Evolutionary conservation across 345 rosid genomes (phyloP), one percentile per base, ranked within the genome.

Genomic region (Acer campestre): DNA sequence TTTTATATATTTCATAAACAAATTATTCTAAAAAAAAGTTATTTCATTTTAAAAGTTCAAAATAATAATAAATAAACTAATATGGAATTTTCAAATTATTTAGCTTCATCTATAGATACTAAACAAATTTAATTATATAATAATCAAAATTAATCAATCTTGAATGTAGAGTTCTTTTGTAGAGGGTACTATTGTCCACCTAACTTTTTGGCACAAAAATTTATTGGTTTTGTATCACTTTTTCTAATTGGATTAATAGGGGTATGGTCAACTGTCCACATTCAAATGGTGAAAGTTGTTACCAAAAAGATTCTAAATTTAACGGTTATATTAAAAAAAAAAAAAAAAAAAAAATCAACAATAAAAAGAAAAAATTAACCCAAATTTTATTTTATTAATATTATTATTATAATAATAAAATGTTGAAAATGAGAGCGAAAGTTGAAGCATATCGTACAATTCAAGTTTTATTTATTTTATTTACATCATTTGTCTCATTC

Each of bases 341-440:
- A 7, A 8, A 6, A 58, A 8, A 7, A 8, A 42, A 8, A 42
- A 42, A 8, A 42, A 42, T 42, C 10, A 9, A 9, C 10, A 42
- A 25, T 38, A 38, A 40, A 42, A 6, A 56, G 8, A 56, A 6
- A 7, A 18, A 56, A 0, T 25, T 25, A 25, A 25, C 27, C 2
- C 20, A 56, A 18, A 58, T n/a, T 2, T 17, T 17, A n/a, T 56
- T 17, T 11, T 56, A 11, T 18, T 56, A 56, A 56, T 63, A 27
- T 23, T 35, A 72, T 10, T 2, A 29, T 29, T 10, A 18, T 13
- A 73, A 42, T 67, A 61, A 42, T 75, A 48, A 11, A 49, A 35
- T n/a, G 29, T 65, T 75, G 69, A 64, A 75, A 63, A 29, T 65
- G 77, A 75, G 68, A 11, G 70, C 7, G 59, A 23, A 44, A 73